These are phyloP conservation scores for Choricystis sp. DNA, from an alignment of 139 green algal species.

Conservation along the genomic window DNA sequence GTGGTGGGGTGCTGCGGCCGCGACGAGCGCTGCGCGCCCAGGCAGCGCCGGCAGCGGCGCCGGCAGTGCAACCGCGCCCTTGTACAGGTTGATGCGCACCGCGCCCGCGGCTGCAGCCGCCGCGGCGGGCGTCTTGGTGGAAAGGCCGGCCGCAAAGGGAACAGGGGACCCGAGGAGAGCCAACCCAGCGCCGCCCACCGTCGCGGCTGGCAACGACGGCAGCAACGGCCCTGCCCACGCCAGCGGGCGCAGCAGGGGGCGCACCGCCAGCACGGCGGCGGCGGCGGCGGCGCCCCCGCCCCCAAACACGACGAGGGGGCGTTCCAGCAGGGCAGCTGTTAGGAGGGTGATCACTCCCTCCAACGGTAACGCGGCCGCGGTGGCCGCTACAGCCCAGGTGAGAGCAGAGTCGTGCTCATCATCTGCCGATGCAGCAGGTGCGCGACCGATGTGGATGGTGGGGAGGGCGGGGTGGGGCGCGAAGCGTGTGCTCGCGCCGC, in stretches of 20 bases:
- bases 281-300: too few relatives aligned
- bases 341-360: not conserved
- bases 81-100: constrained; percentile 66
- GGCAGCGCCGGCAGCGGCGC: not conserved
- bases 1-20: not conserved
- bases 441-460: too few relatives aligned
- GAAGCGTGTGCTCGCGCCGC: too few relatives aligned
- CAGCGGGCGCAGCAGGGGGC: not conserved
- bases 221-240: not conserved
- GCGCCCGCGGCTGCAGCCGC: constrained; percentile 22
- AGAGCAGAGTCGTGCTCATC: not conserved
- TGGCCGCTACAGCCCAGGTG: not conserved
- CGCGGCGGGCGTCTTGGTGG: constrained; percentile 58
- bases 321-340: constrained; percentile 1
- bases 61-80: constrained; percentile 15
- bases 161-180: not conserved
- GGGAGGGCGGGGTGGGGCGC: too few relatives aligned
- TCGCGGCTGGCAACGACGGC: not conserved
- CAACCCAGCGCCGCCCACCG: not conserved
- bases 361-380: not conserved
- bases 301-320: not conserved
- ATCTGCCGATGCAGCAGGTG: too few relatives aligned
- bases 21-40: not conserved
- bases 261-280: not conserved
- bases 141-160: constrained; percentile 34